Base-by-base conservation (phyloP, 2,329 filamentous ascomycete genomes). In the Pyrenophora seminiperda region DNA sequence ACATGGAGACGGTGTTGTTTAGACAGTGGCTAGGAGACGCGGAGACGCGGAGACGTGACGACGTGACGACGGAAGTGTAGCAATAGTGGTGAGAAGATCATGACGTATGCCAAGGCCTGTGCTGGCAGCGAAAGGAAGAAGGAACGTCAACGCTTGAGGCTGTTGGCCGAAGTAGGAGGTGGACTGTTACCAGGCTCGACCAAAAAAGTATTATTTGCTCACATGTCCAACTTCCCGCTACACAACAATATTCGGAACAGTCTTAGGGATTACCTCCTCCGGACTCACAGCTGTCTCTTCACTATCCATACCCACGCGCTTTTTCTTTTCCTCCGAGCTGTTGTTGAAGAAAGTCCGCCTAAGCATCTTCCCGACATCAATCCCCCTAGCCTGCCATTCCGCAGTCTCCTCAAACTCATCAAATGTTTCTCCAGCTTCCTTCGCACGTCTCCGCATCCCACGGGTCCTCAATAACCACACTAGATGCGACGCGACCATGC, bases 401-500 rank as follows among this genome's bases (percentile, higher is more conserved):
- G 46, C 24, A 5, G 52, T 50, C 31, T 84, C 82, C 44, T 82
- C 78, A 1, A 73, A 80, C 60, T 77, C 79, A 3, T 79, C 80
- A 13, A 76, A 68, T 1, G 65, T 66, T 44, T 77, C 76, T 2
- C 63, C 63, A 9, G 48, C 45, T 31, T 54, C 61, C 29, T 61
- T 59, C 10, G 82, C 82, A 46, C 76, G 73, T 51, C 73, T 76
- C 10, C 80, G 75, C 24, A 84, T 68, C 24, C 68, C 67, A 15
- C 79, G 75, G 4, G 82, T 81, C 19, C 81, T 77, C 32, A 79
- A 50, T 3, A 78, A 68, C 83, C 83, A 86, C 43, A 83, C 69
- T 13, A 81, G 61, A 58, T 86, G 83, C 13, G 79, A 82, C 22
- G 70, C 31, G 54, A 84, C 83, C 50, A 86, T 84, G 11, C 81